These are phyloP conservation scores for Suhomyces kilbournensis DNA, from an alignment of 805 yeast genomes.

Conservation along the genomic window DNA sequence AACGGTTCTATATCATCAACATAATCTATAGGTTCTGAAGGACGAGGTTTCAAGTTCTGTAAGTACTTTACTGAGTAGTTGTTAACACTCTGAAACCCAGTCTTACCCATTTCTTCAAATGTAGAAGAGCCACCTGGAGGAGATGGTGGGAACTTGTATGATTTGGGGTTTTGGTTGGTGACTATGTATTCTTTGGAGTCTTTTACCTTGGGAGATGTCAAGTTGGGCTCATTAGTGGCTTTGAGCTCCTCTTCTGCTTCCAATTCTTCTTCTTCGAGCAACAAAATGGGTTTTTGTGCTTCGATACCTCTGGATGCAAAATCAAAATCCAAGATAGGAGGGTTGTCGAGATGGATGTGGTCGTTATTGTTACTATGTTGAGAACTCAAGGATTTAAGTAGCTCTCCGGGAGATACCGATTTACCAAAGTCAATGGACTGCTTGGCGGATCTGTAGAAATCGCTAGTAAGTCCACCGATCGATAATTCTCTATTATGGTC, in stretches of 20 bases:
- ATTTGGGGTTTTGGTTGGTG: slow-evolving; percentile 44
- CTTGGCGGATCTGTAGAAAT: slow-evolving; percentile 18
- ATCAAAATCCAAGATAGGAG: slow-evolving; percentile 4
- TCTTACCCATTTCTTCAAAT: background rate
- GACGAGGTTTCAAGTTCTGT: slow-evolving; percentile 23
- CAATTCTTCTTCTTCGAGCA: slow-evolving; percentile 28
- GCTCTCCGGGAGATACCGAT: slow-evolving; percentile 36
- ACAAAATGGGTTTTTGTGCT: slow-evolving; percentile 20
- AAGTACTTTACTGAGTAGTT: slow-evolving; percentile 43
- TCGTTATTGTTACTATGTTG: slow-evolving; percentile 1
- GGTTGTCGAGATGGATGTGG: background rate
- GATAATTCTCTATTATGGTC: slow-evolving; percentile 64
- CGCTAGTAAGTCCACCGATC: slow-evolving; percentile 46
- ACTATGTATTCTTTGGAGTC: slow-evolving; percentile 42
- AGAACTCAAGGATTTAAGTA: slow-evolving; percentile 16
- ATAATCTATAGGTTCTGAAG: slow-evolving; percentile 15
- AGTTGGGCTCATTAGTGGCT: background rate
- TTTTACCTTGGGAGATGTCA: slow-evolving; percentile 8
- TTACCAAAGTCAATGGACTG: slow-evolving; percentile 23
- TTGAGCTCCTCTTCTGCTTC: slow-evolving; percentile 6
- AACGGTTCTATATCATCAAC: slow-evolving; percentile 37
- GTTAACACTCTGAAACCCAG: slow-evolving; percentile 14
- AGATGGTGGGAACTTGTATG: slow-evolving; percentile 56
- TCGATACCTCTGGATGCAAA: slow-evolving; percentile 14
- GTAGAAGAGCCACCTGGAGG: slow-evolving; percentile 17